A percentile compares a stretch with the other conserved stretches of the same genome.
These are phyloP conservation scores for Fusarium xyrophilum DNA, from an alignment of 2,329 filamentous ascomycete genomes.

Conservation along the genomic window DNA sequence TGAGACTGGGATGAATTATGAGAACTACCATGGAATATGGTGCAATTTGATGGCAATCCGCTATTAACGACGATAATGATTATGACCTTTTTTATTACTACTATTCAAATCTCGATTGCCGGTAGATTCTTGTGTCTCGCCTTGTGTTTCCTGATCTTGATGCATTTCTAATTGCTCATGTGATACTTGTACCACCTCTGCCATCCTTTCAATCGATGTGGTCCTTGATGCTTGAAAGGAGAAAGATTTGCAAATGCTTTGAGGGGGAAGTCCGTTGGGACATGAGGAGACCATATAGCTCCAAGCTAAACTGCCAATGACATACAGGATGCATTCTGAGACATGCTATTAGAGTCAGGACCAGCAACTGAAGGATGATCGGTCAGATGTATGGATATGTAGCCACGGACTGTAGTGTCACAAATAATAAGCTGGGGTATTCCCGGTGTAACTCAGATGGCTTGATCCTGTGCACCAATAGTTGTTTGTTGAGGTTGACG, in stretches of 20 bases:
- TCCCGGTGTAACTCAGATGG: not conserved
- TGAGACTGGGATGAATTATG: constrained; percentile 29
- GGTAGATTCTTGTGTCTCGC: not conserved
- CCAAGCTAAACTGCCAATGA: too few relatives aligned
- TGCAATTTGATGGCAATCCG: constrained; percentile 37
- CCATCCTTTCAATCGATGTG: not conserved
- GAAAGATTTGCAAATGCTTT: not conserved
- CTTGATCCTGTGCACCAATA: not conserved
- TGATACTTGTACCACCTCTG: not conserved
- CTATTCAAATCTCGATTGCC: not conserved
- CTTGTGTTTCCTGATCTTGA: not conserved
- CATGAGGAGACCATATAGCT: not conserved
- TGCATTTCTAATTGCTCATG: not conserved
- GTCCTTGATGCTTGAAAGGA: not conserved
- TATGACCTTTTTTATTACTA: constrained; percentile 26
- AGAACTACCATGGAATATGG: constrained; percentile 26
- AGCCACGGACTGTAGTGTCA: not conserved
- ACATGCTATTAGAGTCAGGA: not conserved
- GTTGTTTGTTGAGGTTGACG: not conserved
- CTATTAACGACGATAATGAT: constrained; percentile 41
- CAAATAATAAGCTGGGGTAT: not conserved
- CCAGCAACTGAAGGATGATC: not conserved
- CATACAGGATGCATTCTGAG: not conserved
- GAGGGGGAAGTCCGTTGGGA: not conserved
- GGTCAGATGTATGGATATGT: not conserved